Evolutionary conservation across 257 asterid genomes (phyloP).

Genomic region (Solanum gracilifrons): DNA sequence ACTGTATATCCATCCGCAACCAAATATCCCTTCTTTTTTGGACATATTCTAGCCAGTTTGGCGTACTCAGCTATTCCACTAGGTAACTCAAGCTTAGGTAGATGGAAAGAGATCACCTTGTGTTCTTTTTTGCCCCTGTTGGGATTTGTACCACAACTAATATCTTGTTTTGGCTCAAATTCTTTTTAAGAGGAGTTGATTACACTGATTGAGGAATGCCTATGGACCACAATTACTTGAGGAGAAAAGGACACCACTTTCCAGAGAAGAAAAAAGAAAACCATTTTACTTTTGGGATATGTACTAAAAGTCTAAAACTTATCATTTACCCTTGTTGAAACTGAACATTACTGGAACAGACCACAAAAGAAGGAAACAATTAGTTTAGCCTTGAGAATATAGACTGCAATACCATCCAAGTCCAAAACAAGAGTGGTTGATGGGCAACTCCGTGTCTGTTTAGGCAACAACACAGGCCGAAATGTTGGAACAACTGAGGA

Average conservation of each 20-base stretch:
- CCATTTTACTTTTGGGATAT: neutral
- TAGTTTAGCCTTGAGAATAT: neutral
- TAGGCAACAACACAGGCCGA: constrained; percentile 76
- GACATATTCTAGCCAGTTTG: neutral
- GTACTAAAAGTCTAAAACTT: neutral
- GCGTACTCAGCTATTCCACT: neutral
- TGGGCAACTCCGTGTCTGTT: constrained; percentile 95
- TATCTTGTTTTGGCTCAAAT: neutral
- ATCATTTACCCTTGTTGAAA: neutral
- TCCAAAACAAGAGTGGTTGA: constrained; percentile 85
- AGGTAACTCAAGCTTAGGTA: neutral
- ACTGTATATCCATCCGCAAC: neutral
- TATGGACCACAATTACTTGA: neutral
- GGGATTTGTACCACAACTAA: neutral
- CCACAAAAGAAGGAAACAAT: neutral
- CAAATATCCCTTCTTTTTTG: neutral
- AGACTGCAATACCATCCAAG: constrained; percentile 65
- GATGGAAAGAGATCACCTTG: neutral
- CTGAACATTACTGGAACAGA: neutral
- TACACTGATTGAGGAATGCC: neutral
- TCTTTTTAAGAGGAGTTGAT: neutral
- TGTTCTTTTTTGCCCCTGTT: neutral
- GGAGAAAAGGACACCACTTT: neutral
- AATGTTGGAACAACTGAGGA: constrained; percentile 73
- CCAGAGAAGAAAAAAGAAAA: neutral